Base-by-base conservation (phyloP, 1,284 basidiomycete genomes). In the Ganoderma lucidum region DNA sequence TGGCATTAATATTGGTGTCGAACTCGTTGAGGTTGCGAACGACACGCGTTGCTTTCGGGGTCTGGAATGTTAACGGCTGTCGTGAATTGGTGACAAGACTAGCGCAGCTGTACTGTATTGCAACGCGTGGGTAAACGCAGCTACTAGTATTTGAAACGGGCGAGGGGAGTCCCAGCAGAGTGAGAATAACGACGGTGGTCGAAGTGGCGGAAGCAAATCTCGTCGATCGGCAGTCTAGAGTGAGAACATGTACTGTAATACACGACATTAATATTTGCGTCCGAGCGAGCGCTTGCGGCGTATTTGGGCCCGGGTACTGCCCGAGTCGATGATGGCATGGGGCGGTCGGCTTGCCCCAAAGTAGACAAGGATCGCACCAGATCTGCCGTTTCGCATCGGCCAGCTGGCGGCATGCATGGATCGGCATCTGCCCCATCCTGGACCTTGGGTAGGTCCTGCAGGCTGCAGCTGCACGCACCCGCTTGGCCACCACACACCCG, bases 181-280 rank as follows among this genome's bases (percentile, higher is more conserved):
- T 23, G 45, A 48, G 45, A 48, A n/a, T 59, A 59, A 39, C 9
- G 35, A 39, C 17, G 32, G 19, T 39, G 67, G 69, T 58, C 42
- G 51, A 35, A 39, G 51, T 55, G 48, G 58, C 65, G 67, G 67
- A 63, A 60, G 71, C 64, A 69, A 66, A 71, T 71, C 66, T 63
- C 56, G 55, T 53, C 68, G 68, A 68, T 72, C 71, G 62, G 37
- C 63, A 63, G 65, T 32, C 30, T 56, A n/a, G n/a, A n/a, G 53
- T 30, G 32, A 56, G 53, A 15, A 55, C 19, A 30, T 30, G 30
- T 23, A 56, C 53, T 3, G 19, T 9, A 28, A 30, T 6, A 23
- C 23, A 23, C 23, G 23, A 23, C 23, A 23, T 23, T 23, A 23
- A 23, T 23, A 23, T 56, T 32, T 56, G 53, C 53, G 15, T 56